Conservation (phyloP, 2,329 filamentous ascomycete genomes). For the Geosmithia morbida region DNA sequence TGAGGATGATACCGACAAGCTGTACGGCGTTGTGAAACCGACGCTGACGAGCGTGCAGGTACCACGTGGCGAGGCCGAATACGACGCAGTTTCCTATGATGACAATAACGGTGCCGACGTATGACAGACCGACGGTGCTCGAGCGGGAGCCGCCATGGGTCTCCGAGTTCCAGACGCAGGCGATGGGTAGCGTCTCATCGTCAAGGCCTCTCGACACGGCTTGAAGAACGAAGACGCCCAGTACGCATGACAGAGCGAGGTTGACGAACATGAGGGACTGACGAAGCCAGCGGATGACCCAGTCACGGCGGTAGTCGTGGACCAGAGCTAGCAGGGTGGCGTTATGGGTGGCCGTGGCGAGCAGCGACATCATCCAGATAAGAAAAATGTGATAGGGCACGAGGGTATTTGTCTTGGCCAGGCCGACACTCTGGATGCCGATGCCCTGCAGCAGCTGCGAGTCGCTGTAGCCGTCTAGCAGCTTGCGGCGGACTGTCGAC, state of each 20-base stretch:
- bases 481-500: conserved; percentile 43
- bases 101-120: conserved; percentile 45
- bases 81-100: conserved; percentile 43
- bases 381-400: conserved; percentile 58
- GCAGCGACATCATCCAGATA: conserved; percentile 51
- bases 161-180: conserved; percentile 36
- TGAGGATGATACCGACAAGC: conserved; percentile 36
- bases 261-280: conserved; percentile 54
- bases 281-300: conserved; percentile 51
- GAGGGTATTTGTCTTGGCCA: conserved; percentile 42
- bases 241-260: conserved; percentile 40
- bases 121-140: conserved; percentile 27
- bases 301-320: conserved; percentile 51
- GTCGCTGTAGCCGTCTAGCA: conserved; percentile 51
- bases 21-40: conserved; percentile 40
- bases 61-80: conserved; percentile 48
- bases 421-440: conserved; percentile 49
- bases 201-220: conserved; percentile 36
- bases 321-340: conserved; percentile 49
- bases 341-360: conserved; percentile 53
- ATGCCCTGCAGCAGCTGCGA: conserved; percentile 57
- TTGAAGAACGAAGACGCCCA: conserved; percentile 41
- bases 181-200: conserved; percentile 40
- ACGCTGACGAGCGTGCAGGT: conserved; percentile 40
- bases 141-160: conserved; percentile 16